Conservation (phyloP, 139 green algal genomes). For the Coelastrella sp. region DNA sequence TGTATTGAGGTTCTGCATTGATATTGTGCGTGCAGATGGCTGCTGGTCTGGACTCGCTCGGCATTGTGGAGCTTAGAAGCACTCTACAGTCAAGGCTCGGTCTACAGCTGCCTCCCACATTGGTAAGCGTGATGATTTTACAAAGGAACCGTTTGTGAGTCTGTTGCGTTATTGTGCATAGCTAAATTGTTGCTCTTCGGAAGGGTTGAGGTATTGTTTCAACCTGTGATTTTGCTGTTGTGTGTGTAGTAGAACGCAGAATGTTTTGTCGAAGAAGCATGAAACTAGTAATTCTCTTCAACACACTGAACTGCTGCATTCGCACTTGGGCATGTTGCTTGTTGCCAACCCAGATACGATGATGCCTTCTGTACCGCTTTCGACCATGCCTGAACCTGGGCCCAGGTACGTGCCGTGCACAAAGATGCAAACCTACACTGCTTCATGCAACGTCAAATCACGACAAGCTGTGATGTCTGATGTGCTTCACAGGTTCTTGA, state of each 20-base stretch:
- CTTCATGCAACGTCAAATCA: too few species aligned
- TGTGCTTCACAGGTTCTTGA: constrained; percentile 66
- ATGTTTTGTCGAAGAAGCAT: not conserved
- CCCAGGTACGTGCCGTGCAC: too few species aligned
- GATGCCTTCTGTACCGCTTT: too few species aligned
- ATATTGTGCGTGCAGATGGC: constrained; percentile 52
- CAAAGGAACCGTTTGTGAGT: not conserved
- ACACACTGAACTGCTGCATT: not conserved
- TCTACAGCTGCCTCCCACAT: constrained; percentile 71
- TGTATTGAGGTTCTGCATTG: not conserved
- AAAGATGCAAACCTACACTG: too few species aligned
- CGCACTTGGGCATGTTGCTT: not conserved
- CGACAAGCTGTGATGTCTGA: too few species aligned
- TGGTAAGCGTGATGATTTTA: constrained; percentile 58
- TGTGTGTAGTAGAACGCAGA: not conserved
- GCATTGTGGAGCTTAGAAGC: constrained; percentile 71
- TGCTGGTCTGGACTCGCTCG: constrained; percentile 74
- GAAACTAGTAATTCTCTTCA: too few species aligned
- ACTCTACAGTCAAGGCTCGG: constrained; percentile 59
- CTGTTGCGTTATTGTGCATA: not conserved
- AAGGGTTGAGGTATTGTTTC: not conserved
- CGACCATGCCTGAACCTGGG: too few species aligned
- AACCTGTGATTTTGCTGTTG: not conserved
- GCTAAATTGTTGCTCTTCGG: not conserved
- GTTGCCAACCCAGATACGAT: too few species aligned